Base-by-base conservation (phyloP, 2,329 filamentous ascomycete species). In the Xylaria sp. region DNA sequence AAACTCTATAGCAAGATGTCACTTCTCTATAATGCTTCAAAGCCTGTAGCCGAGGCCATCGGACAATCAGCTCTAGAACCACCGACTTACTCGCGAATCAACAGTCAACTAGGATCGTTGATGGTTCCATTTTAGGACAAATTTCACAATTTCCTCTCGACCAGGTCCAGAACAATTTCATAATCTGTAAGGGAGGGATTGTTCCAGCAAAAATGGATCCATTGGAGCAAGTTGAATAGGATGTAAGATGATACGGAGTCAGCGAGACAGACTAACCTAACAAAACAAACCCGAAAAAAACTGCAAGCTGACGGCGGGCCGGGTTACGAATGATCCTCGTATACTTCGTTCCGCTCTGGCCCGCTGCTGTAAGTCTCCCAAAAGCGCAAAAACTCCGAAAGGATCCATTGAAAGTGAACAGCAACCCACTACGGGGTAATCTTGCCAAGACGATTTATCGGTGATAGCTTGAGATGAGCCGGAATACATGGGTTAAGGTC, bases 331-430 rank as follows among this genome's bases (percentile, higher is more conserved):
- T 30, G 46, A 30, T 50, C 46, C 18, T 18, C 46, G 13, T 41
- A 32, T 41, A 32, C 30, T 41, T 23, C 32, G 32, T 28, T 57
- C 41, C 43, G n/a, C 43, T 43, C 43, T 43, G 36, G 7, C 46
- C 46, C 25, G 53, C 46, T 39, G 25, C 34, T 20, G 50, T 60
- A 59, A 12, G 43, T 58, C 58, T 62, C 34, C 63, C 57, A 66
- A 66, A 66, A 66, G 23, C 36, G 64, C 34, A 39, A 20, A 39
- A 63, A 55, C 53, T 63, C 65, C 59, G 65, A 63, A 46, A 28
- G n/a, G 28, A 58, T 56, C 59, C 45, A 63, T 63, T 53, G 15
- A 39, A 63, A 61, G 25, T 10, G 20, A 36, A 30, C 60, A 57
- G 20, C 9, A 15, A 34, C 43, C 32, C 34, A 30, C 46, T 43